phyloP scores from a whole-genome alignment of 163 green algal species.

The Chlamydomonas reinhardtii region DNA sequence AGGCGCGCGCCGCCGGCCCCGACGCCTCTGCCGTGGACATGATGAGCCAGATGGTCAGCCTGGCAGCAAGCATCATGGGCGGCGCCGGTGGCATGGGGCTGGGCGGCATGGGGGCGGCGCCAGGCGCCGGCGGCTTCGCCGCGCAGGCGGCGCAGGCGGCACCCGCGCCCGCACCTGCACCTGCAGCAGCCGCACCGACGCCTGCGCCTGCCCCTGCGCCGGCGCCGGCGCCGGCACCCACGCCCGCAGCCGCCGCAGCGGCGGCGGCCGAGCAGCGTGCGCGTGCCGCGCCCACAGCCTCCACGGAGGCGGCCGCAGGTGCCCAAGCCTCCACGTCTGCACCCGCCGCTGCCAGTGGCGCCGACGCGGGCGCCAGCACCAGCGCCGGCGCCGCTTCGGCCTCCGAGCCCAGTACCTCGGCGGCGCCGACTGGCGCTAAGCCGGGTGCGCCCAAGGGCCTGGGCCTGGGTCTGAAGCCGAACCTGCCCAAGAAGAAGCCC shows the following conservation, averaged over 20 bases:
- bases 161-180: neutral
- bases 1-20: neutral
- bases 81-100: no score
- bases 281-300: neutral
- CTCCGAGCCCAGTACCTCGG: neutral
- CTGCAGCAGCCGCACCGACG: neutral
- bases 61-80: constrained; percentile 23
- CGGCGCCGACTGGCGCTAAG: neutral
- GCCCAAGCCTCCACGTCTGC: neutral
- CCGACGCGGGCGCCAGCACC: neutral
- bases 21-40: constrained; percentile 4
- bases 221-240: neutral
- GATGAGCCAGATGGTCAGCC: constrained; percentile 24
- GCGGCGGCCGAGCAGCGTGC: neutral
- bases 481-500: constrained; percentile 23
- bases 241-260: neutral
- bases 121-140: no score
- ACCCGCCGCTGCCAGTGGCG: no score
- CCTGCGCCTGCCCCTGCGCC: neutral
- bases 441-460: constrained; percentile 13
- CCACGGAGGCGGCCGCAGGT: neutral
- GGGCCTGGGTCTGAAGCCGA: constrained; percentile 7
- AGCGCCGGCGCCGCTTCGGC: neutral
- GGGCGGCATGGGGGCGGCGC: no score
- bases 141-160: no score